Percentiles rank a stretch among this genome's conserved stretches.
Evolutionary conservation across 2,329 filamentous ascomycete species (phyloP).

Genomic region (Alternaria sp.): DNA sequence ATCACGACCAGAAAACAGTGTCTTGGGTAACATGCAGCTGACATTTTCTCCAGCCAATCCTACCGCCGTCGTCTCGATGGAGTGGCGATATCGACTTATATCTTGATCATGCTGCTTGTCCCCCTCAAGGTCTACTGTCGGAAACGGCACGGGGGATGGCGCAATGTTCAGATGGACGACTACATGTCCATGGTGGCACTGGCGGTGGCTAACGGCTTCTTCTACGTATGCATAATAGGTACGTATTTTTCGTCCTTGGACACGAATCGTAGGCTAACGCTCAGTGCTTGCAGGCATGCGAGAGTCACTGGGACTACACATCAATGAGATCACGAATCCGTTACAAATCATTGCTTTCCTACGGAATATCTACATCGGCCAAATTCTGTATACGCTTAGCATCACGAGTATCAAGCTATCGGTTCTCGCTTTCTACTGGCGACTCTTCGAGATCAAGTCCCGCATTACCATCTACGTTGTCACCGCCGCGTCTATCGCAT

Average conservation of each 20-base stretch:
- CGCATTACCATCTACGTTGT: conserved; percentile 15
- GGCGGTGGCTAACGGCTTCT: conserved; percentile 23
- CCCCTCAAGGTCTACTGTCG: conserved; percentile 33
- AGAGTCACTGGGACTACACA: conserved; percentile 18
- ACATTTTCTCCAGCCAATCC: conserved; percentile 3
- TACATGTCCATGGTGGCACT: conserved; percentile 22
- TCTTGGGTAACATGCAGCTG: background rate
- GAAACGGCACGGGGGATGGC: conserved; percentile 27
- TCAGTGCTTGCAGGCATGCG: conserved; percentile 20
- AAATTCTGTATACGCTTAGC: conserved; percentile 25
- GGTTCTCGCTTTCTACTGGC: conserved; percentile 35
- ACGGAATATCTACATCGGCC: conserved; percentile 22
- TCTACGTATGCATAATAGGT: conserved; percentile 30
- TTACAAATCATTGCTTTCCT: conserved; percentile 20
- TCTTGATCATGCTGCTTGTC: conserved; percentile 29
- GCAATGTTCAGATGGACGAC: conserved; percentile 29
- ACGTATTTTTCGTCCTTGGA: background rate
- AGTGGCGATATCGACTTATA: conserved; percentile 27
- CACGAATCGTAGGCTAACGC: background rate
- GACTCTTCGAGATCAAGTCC: conserved; percentile 28
- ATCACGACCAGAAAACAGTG: conserved; percentile 1
- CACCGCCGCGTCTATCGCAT: conserved; percentile 18
- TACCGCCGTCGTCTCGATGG: conserved; percentile 29
- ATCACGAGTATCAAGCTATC: conserved; percentile 32
- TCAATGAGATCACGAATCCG: conserved; percentile 10